Evolutionary conservation across 768 basidiomycete species (phyloP).

Genomic region (Sporobolomyces pararoseus): DNA sequence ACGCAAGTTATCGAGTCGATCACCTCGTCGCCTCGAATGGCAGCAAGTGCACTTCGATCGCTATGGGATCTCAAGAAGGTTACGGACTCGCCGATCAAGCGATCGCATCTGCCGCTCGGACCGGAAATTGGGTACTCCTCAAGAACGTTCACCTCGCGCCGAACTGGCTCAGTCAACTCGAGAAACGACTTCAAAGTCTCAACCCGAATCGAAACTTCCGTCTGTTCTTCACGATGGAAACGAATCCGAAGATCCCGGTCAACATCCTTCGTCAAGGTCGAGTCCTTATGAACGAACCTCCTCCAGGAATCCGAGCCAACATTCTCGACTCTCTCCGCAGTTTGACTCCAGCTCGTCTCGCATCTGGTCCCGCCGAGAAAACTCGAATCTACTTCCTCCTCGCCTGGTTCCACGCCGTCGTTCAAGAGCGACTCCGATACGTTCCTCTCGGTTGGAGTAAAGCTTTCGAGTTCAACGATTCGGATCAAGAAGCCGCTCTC

Average conservation of each 20-base stretch:
- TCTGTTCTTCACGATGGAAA: slow-evolving; percentile 97
- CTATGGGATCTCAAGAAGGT: slow-evolving; percentile 99
- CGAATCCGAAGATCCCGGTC: slow-evolving; percentile 87
- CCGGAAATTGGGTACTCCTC: slow-evolving; percentile 91
- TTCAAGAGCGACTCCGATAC: slow-evolving; percentile 94
- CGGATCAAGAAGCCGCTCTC: slow-evolving; percentile 89
- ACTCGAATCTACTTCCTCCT: slow-evolving; percentile 88
- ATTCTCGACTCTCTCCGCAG: slow-evolving; percentile 79
- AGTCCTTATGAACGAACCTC: slow-evolving; percentile 97
- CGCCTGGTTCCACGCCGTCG: slow-evolving; percentile 98
- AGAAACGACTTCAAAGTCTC: slow-evolving; percentile 91
- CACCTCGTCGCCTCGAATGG: slow-evolving; percentile 69
- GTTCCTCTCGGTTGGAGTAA: slow-evolving; percentile 96
- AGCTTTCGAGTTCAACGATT: slow-evolving; percentile 97
- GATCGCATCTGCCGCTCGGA: slow-evolving; percentile 82
- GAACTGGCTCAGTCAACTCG: slow-evolving; percentile 89
- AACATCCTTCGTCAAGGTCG: slow-evolving; percentile 94
- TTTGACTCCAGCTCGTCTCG: slow-evolving; percentile 66
- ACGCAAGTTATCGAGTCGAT: slow-evolving; percentile 95
- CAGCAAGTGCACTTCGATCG: slow-evolving; percentile 77
- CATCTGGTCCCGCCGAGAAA: slow-evolving; percentile 88
- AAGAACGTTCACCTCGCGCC: slow-evolving; percentile 90
- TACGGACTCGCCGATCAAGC: slow-evolving; percentile 93
- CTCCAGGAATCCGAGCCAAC: slow-evolving; percentile 94
- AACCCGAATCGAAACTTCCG: slow-evolving; percentile 88